Evolutionary conservation across 2,329 filamentous ascomycete species (phyloP).

Genomic region (Ascochyta lentis): DNA sequence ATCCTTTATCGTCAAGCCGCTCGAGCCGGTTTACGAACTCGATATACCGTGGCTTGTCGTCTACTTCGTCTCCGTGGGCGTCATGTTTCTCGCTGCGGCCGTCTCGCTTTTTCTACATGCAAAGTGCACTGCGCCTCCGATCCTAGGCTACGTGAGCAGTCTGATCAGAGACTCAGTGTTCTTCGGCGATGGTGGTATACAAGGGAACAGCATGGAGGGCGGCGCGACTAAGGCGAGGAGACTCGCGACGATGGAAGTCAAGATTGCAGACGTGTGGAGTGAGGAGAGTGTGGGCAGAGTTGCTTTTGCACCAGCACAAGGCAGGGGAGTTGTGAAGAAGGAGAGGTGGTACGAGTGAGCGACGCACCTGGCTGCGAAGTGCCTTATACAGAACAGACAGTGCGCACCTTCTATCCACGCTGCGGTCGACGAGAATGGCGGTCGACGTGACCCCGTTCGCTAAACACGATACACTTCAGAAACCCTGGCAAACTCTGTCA

Average conservation of each 20-base stretch:
- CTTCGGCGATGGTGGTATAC: slow-evolving; percentile 7
- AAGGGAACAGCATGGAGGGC: slow-evolving; percentile 10
- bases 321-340: slow-evolving; percentile 11
- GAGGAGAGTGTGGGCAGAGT: slow-evolving; percentile 8
- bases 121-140: slow-evolving; percentile 9
- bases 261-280: slow-evolving; percentile 12
- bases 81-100: slow-evolving; percentile 19
- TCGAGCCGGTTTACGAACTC: slow-evolving; percentile 11
- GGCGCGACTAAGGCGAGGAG: slow-evolving; percentile 9
- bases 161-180: slow-evolving; percentile 18
- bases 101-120: slow-evolving; percentile 15
- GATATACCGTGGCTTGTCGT: slow-evolving; percentile 5
- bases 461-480: background rate
- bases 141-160: slow-evolving; percentile 16
- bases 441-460: background rate
- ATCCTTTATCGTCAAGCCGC: background rate
- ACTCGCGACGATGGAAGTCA: slow-evolving; percentile 12
- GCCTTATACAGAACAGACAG: background rate
- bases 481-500: background rate
- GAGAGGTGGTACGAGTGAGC: slow-evolving; percentile 14
- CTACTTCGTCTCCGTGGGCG: slow-evolving; percentile 14
- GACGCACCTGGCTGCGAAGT: background rate
- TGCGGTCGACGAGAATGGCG: background rate
- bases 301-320: slow-evolving; percentile 18
- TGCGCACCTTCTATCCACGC: background rate